phyloP scores from a whole-genome alignment of 305 asterid species.

The Ajuga reptans region DNA sequence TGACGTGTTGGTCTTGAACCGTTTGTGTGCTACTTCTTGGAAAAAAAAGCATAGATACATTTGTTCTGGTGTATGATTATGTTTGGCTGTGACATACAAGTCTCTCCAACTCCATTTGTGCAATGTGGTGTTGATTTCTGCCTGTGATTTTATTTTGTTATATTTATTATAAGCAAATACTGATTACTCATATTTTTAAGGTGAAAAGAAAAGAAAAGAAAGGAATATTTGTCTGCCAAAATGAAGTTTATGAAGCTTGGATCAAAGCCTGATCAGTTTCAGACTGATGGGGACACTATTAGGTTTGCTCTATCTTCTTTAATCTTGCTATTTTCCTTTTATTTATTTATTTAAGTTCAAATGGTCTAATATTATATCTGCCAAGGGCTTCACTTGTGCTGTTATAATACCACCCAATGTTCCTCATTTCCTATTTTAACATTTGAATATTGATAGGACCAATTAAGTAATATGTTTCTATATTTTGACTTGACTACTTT shows the following conservation, averaged over 20 bases:
- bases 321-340: background rate
- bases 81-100: slow-evolving; percentile 51
- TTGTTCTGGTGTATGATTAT: slow-evolving; percentile 22
- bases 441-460: background rate
- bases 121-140: slow-evolving; percentile 8
- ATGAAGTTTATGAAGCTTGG: slow-evolving; percentile 98
- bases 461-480: background rate
- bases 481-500: background rate
- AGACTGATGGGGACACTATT: slow-evolving; percentile 63
- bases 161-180: background rate
- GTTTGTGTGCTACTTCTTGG: too few species aligned
- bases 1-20: too few species aligned
- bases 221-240: slow-evolving; percentile 19
- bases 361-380: too few species aligned
- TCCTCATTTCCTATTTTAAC: background rate
- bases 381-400: too few species aligned
- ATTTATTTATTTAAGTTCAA: too few species aligned
- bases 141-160: too few species aligned
- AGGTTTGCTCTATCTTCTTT: slow-evolving; percentile 38
- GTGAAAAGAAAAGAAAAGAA: background rate
- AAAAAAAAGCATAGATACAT: too few species aligned
- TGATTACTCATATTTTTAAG: background rate
- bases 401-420: background rate
- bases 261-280: slow-evolving; percentile 81
- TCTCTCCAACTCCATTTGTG: slow-evolving; percentile 39